Evolutionary conservation across 345 rosid genomes (phyloP), one percentile per base, ranked within the genome.

Genomic region (Eucalyptus pauciflora): DNA sequence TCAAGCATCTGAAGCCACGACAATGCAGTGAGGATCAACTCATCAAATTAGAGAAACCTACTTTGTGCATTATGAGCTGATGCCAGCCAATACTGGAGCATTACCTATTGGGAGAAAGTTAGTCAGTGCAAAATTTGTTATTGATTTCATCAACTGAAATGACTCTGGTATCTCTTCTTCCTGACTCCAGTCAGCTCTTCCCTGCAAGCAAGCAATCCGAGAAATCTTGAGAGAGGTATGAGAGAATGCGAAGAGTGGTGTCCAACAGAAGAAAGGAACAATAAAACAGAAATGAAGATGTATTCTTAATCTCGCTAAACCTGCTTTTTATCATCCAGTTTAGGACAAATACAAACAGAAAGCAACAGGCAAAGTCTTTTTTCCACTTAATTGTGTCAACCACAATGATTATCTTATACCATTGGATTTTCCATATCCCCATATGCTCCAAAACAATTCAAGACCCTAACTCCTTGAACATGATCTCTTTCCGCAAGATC

Each of bases 71-170:
- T 69, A 69, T 69, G 80, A 33, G 33, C 13, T 69, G 46, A 37
- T 71, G 81, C 81, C 81, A 37, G 8, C 12, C 43, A 46, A 31
- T 27, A 31, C 45, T 5, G 89, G 76, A n/a, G 64, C 22, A 14
- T 71, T 86, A 88, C 92, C 92, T 89, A 91, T 43, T 22, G 91
- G 92, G 85, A 88, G 92, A 33, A 91, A 91, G 83, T 91, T 91
- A 51, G 91, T 89, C 17, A 62, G 49, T 41, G 71, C 88, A 89
- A 91, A 89, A 85, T 89, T 86, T 12, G 88, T 33, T 31, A 89
- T 25, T 86, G 85, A 50, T 89, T 50, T 58, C 51, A 41, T 46
- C 49, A 89, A 86, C 69, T 58, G 54, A 51, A 45, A 46, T 81
- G 48, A 46, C 71, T 89, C 64, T 20, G 49, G 52, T 71, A 48